These are phyloP conservation scores for Auriculariales sp. DNA, from an alignment of 768 basidiomycete species.

Conservation along the genomic window DNA sequence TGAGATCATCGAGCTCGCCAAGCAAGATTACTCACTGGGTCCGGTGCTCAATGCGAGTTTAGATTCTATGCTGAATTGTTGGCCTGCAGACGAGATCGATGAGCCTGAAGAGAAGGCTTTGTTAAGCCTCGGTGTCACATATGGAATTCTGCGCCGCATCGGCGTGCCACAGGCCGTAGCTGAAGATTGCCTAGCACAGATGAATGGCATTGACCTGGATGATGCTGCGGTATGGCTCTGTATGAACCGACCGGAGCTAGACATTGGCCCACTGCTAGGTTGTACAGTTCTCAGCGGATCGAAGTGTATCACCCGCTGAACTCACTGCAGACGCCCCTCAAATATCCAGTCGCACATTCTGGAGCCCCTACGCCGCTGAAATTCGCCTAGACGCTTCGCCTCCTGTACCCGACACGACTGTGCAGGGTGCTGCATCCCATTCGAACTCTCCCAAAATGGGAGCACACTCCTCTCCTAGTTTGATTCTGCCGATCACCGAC, in stretches of 20 bases:
- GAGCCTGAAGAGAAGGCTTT: slow-evolving; percentile 60
- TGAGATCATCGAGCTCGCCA: slow-evolving; percentile 40
- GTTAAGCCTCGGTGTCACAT: slow-evolving; percentile 59
- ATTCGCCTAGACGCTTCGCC: too few species aligned
- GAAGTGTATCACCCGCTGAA: too few species aligned
- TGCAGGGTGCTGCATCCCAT: too few species aligned
- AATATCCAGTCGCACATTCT: too few species aligned
- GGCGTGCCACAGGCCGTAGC: slow-evolving; percentile 61
- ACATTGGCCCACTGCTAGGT: too few species aligned
- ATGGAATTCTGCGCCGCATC: slow-evolving; percentile 63
- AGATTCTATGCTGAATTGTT: background rate
- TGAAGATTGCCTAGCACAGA: slow-evolving; percentile 50
- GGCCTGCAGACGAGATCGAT: slow-evolving; percentile 17
- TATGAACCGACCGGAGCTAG: slow-evolving; percentile 30
- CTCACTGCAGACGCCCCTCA: too few species aligned
- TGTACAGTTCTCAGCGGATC: too few species aligned
- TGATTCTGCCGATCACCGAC: too few species aligned
- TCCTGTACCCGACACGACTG: too few species aligned
- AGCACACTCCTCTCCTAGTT: too few species aligned
- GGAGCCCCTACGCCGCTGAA: too few species aligned
- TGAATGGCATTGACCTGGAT: slow-evolving; percentile 62
- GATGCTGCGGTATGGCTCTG: slow-evolving; percentile 83
- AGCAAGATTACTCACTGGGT: slow-evolving; percentile 7
- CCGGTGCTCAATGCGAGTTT: background rate
- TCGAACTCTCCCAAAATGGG: too few species aligned